These are phyloP conservation scores for Mesembryanthemum crystallinum DNA, from an alignment of 148 eudicot species.

Conservation along the genomic window DNA sequence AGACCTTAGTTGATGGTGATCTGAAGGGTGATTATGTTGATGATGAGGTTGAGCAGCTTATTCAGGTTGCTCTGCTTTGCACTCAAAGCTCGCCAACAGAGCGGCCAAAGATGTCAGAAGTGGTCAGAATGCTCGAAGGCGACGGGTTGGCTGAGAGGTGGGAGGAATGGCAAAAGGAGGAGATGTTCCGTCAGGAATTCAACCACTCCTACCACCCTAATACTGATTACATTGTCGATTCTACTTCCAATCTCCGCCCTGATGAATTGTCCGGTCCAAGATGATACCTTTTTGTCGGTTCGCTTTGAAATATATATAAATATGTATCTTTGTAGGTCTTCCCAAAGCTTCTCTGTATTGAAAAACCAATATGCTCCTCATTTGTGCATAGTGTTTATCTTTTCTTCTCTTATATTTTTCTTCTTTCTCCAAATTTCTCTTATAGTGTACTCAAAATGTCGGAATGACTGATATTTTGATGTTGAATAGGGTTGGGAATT, in stretches of 20 bases:
- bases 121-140: conserved; percentile 42
- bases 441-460: conserved; percentile 13
- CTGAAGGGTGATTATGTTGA: conserved; percentile 38
- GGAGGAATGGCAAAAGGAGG: conserved; percentile 43
- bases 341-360: conserved; percentile 7
- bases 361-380: conserved; percentile 14
- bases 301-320: conserved; percentile 10
- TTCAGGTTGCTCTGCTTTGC: conserved; percentile 40
- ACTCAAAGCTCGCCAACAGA: conserved; percentile 34
- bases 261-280: conserved; percentile 44
- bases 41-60: conserved; percentile 37
- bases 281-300: conserved; percentile 23
- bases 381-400: conserved; percentile 31
- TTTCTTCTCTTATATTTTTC: background rate
- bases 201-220: conserved; percentile 22
- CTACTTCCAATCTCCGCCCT: conserved; percentile 32
- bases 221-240: conserved; percentile 30
- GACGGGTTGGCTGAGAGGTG: conserved; percentile 40
- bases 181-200: conserved; percentile 31
- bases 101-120: conserved; percentile 42
- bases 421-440: background rate
- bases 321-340: conserved; percentile 10
- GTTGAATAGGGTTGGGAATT: conserved; percentile 14
- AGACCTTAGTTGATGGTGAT: conserved; percentile 39
- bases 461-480: conserved; percentile 1